These are phyloP conservation scores for Mychonastes homosphaera DNA, from an alignment of 139 green algal genomes.

Conservation along the genomic window DNA sequence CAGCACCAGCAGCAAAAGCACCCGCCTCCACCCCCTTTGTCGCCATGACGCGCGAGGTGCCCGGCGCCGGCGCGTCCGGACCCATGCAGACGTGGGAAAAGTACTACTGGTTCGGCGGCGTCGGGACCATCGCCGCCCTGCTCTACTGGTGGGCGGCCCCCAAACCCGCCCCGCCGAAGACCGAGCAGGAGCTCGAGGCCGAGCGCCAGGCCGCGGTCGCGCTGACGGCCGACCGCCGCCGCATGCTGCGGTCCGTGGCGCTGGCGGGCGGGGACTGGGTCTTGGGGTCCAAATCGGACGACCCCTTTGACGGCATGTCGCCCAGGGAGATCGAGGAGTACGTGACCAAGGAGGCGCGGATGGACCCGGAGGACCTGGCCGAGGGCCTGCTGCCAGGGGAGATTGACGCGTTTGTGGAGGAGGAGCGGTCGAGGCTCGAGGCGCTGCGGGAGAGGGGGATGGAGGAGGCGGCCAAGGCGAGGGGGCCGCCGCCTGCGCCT, in stretches of 20 bases:
- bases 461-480: too few relatives aligned
- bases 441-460: too few relatives aligned
- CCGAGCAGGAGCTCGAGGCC: constrained; percentile 15
- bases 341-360: constrained; percentile 21
- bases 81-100: constrained; percentile 57
- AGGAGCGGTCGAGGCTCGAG: too few relatives aligned
- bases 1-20: not conserved
- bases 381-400: too few relatives aligned
- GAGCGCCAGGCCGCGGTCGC: constrained; percentile 4
- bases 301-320: constrained; percentile 55
- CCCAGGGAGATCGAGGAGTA: constrained; percentile 70
- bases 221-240: constrained; percentile 9
- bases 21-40: constrained; percentile 1
- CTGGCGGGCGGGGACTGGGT: too few relatives aligned
- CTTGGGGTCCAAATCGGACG: not conserved
- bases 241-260: not conserved
- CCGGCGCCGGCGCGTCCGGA: constrained; percentile 28
- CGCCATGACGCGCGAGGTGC: constrained; percentile 16
- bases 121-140: constrained; percentile 32
- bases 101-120: constrained; percentile 65
- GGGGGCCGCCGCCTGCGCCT: too few relatives aligned
- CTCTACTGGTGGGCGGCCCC: constrained; percentile 24
- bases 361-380: too few relatives aligned
- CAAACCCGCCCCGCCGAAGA: constrained; percentile 7
- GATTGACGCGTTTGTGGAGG: too few relatives aligned